These are phyloP conservation scores for Colletotrichum sp. DNA, from an alignment of 2,329 filamentous ascomycete species.

Conservation along the genomic window DNA sequence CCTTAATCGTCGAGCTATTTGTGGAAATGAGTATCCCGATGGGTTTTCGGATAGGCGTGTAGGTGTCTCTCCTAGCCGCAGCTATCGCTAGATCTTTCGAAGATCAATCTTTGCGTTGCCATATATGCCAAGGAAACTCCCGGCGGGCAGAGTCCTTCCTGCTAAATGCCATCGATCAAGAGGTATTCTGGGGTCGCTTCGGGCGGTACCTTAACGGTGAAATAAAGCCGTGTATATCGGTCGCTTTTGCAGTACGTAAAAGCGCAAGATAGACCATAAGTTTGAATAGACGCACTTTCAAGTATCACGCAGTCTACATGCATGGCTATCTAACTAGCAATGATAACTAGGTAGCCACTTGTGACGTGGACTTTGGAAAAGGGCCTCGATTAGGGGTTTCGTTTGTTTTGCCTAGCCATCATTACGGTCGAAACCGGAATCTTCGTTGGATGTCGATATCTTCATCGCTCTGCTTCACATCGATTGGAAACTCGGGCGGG, in stretches of 20 bases:
- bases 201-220: background rate
- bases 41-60: background rate
- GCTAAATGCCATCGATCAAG: background rate
- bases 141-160: background rate
- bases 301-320: background rate
- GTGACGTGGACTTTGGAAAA: background rate
- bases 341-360: accelerated
- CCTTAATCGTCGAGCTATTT: background rate
- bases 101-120: accelerated
- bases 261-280: accelerated
- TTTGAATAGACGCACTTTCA: background rate
- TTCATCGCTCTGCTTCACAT: background rate
- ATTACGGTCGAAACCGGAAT: background rate
- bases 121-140: background rate
- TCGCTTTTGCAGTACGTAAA: background rate
- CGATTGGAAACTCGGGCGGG: background rate
- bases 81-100: background rate
- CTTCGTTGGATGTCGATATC: background rate
- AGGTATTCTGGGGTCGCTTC: background rate
- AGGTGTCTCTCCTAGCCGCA: background rate
- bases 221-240: background rate
- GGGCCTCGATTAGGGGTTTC: background rate
- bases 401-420: background rate
- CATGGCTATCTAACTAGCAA: background rate
- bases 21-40: background rate